A percentile compares a stretch with the other conserved stretches of the same genome.
phyloP scores from a whole-genome alignment of 169 alveolate genomes.

The Plasmodium fragile region DNA sequence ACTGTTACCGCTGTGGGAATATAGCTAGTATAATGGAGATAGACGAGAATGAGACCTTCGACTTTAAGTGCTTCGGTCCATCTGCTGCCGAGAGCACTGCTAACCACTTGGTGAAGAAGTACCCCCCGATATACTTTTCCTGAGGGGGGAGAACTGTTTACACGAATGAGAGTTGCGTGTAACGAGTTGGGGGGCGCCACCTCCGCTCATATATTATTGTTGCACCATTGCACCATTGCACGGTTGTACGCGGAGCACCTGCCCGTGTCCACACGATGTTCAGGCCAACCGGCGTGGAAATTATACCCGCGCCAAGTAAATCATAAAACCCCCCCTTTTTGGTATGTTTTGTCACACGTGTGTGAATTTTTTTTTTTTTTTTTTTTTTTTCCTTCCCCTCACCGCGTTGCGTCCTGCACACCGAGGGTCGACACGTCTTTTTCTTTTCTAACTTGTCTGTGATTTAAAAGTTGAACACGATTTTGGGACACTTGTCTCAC shows the following conservation, averaged over 20 bases:
- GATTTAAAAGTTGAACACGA: background rate
- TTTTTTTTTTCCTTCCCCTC: background rate
- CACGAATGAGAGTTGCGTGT: background rate
- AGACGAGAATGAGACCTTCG: slow-evolving; percentile 89
- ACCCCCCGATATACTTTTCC: slow-evolving; percentile 56
- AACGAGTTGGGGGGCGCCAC: background rate
- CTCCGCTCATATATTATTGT: too few species aligned
- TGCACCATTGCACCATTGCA: too few species aligned
- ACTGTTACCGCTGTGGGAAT: slow-evolving; percentile 99
- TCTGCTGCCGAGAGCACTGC: slow-evolving; percentile 2
- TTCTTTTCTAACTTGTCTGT: background rate
- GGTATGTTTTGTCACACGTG: too few species aligned
- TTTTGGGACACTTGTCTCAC: background rate
- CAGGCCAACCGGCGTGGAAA: background rate
- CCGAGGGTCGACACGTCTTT: background rate
- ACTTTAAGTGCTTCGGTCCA: slow-evolving; percentile 53
- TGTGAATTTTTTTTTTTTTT: too few species aligned
- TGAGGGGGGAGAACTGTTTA: background rate
- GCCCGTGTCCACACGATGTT: background rate
- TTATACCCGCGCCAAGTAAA: background rate
- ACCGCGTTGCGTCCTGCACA: background rate
- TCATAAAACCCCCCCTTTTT: background rate
- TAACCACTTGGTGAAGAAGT: background rate
- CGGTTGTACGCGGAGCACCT: background rate
- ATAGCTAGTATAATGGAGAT: slow-evolving; percentile 97